A percentile compares a stretch with the other conserved stretches of the same genome.
phyloP scores from a whole-genome alignment of 805 yeast genomes.

The Kurtzmaniella cleridarum region DNA sequence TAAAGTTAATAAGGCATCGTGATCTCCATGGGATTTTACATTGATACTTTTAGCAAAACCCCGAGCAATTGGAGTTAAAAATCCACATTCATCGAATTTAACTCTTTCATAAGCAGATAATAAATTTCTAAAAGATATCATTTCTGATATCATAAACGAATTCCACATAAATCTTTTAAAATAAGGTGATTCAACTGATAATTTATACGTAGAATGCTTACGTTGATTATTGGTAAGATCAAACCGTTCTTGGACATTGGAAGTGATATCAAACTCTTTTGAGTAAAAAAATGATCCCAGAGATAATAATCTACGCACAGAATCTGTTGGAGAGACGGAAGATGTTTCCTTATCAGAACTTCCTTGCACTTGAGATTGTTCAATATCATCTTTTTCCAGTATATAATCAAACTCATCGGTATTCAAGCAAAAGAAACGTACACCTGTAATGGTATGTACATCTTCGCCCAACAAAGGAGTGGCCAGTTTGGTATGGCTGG shows the following conservation, averaged over 20 bases:
- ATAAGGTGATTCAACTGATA: slow-evolving; percentile 33
- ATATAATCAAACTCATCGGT: slow-evolving; percentile 48
- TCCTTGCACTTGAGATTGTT: slow-evolving; percentile 8
- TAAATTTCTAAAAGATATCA: slow-evolving; percentile 42
- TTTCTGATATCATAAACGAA: slow-evolving; percentile 38
- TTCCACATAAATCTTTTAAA: slow-evolving; percentile 50
- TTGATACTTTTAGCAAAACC: slow-evolving; percentile 48
- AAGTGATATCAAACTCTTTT: slow-evolving; percentile 40
- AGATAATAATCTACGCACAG: slow-evolving; percentile 39
- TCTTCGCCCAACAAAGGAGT: slow-evolving; percentile 51
- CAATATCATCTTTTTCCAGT: slow-evolving; percentile 13
- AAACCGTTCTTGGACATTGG: slow-evolving; percentile 42
- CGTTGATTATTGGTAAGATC: slow-evolving; percentile 6
- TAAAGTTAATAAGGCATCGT: slow-evolving; percentile 40
- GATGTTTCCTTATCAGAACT: neutral
- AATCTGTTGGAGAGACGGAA: slow-evolving; percentile 35
- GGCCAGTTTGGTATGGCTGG: slow-evolving; percentile 51
- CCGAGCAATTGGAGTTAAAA: slow-evolving; percentile 42
- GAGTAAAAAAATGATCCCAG: slow-evolving; percentile 48
- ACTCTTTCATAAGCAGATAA: slow-evolving; percentile 35
- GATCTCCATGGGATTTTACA: slow-evolving; percentile 20
- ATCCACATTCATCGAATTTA: slow-evolving; percentile 42
- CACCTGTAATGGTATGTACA: slow-evolving; percentile 50
- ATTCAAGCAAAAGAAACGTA: slow-evolving; percentile 60
- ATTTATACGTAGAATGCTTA: slow-evolving; percentile 10